phyloP scores from a whole-genome alignment of 805 yeast species.

The Candida piceae region DNA sequence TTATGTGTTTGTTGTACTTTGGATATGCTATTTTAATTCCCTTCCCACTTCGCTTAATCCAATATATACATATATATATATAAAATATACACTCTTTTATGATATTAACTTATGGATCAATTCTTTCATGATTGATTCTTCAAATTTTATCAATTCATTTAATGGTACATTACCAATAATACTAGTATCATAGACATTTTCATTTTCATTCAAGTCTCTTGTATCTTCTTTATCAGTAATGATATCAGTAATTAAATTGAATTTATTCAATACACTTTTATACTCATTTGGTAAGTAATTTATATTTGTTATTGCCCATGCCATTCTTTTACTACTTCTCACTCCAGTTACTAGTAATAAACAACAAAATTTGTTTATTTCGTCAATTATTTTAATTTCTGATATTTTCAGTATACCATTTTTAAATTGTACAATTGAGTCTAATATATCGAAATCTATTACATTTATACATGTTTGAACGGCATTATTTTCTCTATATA shows the following conservation, averaged over 20 bases:
- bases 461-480: conserved; percentile 12
- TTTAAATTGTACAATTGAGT: conserved; percentile 5
- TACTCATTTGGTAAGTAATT: conserved; percentile 17
- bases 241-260: conserved; percentile 18
- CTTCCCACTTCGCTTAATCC: too few species aligned
- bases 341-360: conserved; percentile 21
- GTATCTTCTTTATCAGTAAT: too few species aligned
- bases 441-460: conserved; percentile 9
- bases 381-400: conserved; percentile 14
- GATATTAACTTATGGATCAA: neutral
- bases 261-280: conserved; percentile 17
- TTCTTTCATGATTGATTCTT: neutral
- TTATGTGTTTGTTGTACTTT: conserved; percentile 52
- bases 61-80: too few species aligned
- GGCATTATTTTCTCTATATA: conserved; percentile 12
- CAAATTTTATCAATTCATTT: neutral
- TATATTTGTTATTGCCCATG: conserved; percentile 27
- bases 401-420: conserved; percentile 4
- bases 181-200: neutral
- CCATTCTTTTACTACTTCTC: conserved; percentile 21
- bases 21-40: conserved; percentile 40
- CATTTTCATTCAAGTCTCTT: neutral
- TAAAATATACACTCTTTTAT: neutral
- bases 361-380: conserved; percentile 22
- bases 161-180: too few species aligned